Conservation (phyloP, 192 early-diverging fungal genomes). For the Backusella mclennaniae region DNA sequence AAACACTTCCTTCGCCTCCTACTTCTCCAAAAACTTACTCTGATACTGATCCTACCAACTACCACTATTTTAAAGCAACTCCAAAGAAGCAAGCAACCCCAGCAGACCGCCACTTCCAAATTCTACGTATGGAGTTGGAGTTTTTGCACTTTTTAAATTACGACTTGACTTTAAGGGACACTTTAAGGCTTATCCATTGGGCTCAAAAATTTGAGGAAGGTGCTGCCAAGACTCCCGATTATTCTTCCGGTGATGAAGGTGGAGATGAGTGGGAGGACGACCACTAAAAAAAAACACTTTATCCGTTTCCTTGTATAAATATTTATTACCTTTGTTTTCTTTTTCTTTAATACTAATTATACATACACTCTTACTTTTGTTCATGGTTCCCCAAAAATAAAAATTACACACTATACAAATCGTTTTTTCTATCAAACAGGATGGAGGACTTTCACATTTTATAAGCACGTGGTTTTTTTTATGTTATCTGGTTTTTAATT, state of each 20-base stretch:
- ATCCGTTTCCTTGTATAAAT: not conserved
- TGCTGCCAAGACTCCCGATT: not conserved
- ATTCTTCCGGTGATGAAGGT: constrained; percentile 12
- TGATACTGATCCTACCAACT: constrained; percentile 13
- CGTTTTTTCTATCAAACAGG: not conserved
- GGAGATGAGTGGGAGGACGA: constrained; percentile 12
- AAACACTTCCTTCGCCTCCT: constrained; percentile 1
- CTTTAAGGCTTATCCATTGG: constrained; percentile 1
- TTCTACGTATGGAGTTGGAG: constrained; percentile 51
- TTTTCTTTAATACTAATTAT: not conserved
- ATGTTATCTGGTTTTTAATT: not conserved
- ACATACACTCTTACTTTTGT: not conserved
- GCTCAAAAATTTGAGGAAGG: constrained; percentile 14
- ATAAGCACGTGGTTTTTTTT: not conserved
- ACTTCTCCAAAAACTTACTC: constrained; percentile 16
- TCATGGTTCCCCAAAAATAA: not conserved
- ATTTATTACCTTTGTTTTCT: not conserved
- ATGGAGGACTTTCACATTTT: not conserved
- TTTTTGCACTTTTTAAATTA: constrained; percentile 49
- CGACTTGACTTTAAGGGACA: constrained; percentile 28
- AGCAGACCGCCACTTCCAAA: constrained; percentile 18
- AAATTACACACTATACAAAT: not conserved
- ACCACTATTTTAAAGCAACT: constrained; percentile 16
- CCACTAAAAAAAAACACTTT: not conserved
- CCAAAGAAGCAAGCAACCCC: not conserved